Base-by-base conservation (phyloP, 805 yeast genomes). In the Pichia ethanolica region DNA sequence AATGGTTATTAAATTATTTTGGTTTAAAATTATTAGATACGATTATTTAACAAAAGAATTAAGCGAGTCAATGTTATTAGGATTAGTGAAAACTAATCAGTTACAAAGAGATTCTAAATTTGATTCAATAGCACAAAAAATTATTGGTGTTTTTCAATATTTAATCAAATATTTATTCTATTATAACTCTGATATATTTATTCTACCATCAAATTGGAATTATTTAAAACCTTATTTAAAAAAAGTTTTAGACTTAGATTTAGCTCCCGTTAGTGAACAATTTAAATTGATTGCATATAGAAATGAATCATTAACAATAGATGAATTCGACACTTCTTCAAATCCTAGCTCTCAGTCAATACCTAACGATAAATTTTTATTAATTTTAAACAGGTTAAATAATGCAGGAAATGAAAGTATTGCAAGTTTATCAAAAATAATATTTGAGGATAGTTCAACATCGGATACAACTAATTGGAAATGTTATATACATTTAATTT, bases 241-340 rank as follows among this genome's bases (percentile, higher is more conserved):
- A 50, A 72, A 70, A 25, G 69, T 69, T 3, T 54, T 71, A 44
- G 71, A 69, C 37, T 53, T 59, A 46, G 55, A 52, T 39, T 63
- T 62, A 57, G 67, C 66, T 40, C 59, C 50, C 41, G 66, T 59
- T 47, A 63, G 51, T 27, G 78, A 76, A 40, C 84, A 80, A 49
- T 71, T 81, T 45, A 81, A 81, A 45, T 59, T 83, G 33, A 77
- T 84, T 5, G 75, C 80, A 45, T 82, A 80, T 58, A 67, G 90
- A 59, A 85, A 85, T 61, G 89, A 84, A 65, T 82, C 89, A 3
- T 67, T 85, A 46, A 80, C 82, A 74, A 70, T 81, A 42, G 80
- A 78, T 58, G 67, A 65, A 42, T 42, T 59, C 5, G 57, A 51
- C 42, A 32, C 44, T 7, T 26, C 41, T 6, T 37, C 53, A 12